Conservation (phyloP, 75 land plant species). For the Sequoia sempervirens region DNA sequence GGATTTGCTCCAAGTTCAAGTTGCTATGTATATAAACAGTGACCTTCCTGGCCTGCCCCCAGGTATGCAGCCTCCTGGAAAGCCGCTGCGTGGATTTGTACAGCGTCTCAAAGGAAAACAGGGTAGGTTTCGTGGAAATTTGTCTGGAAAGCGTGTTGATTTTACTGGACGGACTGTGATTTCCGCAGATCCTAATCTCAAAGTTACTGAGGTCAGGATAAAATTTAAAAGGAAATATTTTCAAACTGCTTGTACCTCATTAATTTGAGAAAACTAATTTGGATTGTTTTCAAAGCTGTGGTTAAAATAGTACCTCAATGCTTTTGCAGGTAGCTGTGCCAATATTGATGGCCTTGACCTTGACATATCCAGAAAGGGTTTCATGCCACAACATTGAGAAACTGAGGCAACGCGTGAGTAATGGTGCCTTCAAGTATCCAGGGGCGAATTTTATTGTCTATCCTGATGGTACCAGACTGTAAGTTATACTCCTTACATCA, state of each 20-base stretch:
- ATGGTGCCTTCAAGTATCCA: slow-evolving; percentile 80
- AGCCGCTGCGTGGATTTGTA: slow-evolving; percentile 74
- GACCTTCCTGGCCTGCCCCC: slow-evolving; percentile 67
- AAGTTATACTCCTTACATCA: slow-evolving; percentile 10
- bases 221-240: slow-evolving; percentile 17
- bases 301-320: slow-evolving; percentile 18
- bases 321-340: slow-evolving; percentile 67
- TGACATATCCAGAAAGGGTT: slow-evolving; percentile 94
- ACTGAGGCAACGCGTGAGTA: slow-evolving; percentile 67
- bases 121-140: slow-evolving; percentile 93
- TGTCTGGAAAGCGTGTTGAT: slow-evolving; percentile 96
- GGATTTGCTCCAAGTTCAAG: slow-evolving; percentile 76
- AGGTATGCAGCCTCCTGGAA: slow-evolving; percentile 30
- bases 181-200: slow-evolving; percentile 97
- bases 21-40: slow-evolving; percentile 87
- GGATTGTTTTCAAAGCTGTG: neutral
- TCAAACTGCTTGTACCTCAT: neutral
- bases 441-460: slow-evolving; percentile 76
- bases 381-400: slow-evolving; percentile 84
- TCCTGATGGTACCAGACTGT: slow-evolving; percentile 59
- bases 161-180: slow-evolving; percentile 98
- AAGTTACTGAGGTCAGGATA: slow-evolving; percentile 69
- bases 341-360: slow-evolving; percentile 72
- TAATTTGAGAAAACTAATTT: neutral
- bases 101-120: slow-evolving; percentile 98